Percentiles rank a stretch among this genome's conserved stretches.
phyloP scores from a whole-genome alignment of 192 early-diverging fungal species.

The Backusella macrospora region DNA sequence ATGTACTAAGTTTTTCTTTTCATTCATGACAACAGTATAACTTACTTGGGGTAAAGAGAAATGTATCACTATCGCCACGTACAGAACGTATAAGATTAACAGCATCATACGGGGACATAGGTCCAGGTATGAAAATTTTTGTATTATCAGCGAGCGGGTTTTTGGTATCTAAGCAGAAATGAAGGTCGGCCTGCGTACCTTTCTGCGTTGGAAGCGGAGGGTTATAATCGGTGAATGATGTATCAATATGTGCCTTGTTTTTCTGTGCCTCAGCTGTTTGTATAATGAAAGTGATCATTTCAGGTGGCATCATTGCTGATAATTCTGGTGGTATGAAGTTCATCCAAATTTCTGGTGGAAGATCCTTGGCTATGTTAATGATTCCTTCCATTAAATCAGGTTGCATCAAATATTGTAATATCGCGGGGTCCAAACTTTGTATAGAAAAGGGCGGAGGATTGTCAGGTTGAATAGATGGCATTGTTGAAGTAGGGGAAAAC shows the following conservation, averaged over 20 bases:
- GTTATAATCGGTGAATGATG: background rate
- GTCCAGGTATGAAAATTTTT: slow-evolving; percentile 14
- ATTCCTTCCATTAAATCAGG: slow-evolving; percentile 1
- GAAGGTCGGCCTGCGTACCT: background rate
- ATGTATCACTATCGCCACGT: background rate
- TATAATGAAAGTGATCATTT: background rate
- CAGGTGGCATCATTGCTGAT: slow-evolving; percentile 11
- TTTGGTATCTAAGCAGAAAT: slow-evolving; percentile 16
- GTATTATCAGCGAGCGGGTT: background rate
- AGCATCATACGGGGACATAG: slow-evolving; percentile 34
- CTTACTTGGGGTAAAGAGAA: slow-evolving; percentile 34
- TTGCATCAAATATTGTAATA: slow-evolving; percentile 15
- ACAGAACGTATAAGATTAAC: slow-evolving; percentile 18
- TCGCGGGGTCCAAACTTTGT: background rate
- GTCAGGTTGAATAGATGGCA: background rate
- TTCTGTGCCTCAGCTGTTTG: background rate
- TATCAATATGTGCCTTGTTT: background rate
- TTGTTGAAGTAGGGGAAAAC: background rate
- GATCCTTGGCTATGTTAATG: background rate
- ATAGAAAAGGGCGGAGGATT: background rate
- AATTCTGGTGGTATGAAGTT: slow-evolving; percentile 5
- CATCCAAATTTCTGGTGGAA: slow-evolving; percentile 16
- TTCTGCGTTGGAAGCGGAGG: background rate
- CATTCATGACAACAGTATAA: background rate
- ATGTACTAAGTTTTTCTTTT: background rate